phyloP scores from a whole-genome alignment of 2,329 filamentous ascomycete genomes.

The Ceratocystis harringtonii region DNA sequence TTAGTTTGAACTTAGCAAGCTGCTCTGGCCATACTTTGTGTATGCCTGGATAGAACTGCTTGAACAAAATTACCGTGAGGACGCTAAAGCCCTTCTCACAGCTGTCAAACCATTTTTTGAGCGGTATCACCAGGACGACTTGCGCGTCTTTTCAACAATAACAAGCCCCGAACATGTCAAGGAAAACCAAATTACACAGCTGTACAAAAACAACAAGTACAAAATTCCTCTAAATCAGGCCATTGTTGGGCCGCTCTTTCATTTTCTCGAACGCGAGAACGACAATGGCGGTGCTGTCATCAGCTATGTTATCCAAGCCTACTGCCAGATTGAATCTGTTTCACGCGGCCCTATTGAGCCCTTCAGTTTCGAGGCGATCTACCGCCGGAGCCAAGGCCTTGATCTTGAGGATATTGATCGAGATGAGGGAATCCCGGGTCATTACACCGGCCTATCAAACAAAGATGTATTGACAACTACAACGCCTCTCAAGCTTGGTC shows the following conservation, averaged over 20 bases:
- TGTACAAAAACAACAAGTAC: conserved; percentile 80
- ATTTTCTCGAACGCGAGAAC: conserved; percentile 76
- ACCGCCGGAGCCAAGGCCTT: conserved; percentile 41
- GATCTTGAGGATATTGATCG: conserved; percentile 49
- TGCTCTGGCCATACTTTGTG: conserved; percentile 87
- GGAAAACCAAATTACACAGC: conserved; percentile 60
- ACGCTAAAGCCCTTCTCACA: conserved; percentile 59
- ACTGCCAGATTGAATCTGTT: conserved; percentile 44
- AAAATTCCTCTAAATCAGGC: conserved; percentile 77
- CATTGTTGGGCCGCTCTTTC: conserved; percentile 67
- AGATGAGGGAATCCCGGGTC: conserved; percentile 48
- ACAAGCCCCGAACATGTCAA: conserved; percentile 62
- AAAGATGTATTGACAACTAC: conserved; percentile 43
- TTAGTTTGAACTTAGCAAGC: conserved; percentile 69
- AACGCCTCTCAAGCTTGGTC: conserved; percentile 56
- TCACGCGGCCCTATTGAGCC: conserved; percentile 48
- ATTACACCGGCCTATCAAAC: conserved; percentile 46
- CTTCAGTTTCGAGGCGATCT: conserved; percentile 46
- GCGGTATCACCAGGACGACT: conserved; percentile 62
- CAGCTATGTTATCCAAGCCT: conserved; percentile 51
- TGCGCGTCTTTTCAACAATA: conserved; percentile 59
- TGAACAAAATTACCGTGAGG: conserved; percentile 51
- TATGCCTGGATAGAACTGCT: conserved; percentile 81
- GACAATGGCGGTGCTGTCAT: conserved; percentile 68
- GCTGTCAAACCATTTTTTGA: conserved; percentile 56